Base-by-base conservation (phyloP, 345 rosid species). In the Physaria fendleri region DNA sequence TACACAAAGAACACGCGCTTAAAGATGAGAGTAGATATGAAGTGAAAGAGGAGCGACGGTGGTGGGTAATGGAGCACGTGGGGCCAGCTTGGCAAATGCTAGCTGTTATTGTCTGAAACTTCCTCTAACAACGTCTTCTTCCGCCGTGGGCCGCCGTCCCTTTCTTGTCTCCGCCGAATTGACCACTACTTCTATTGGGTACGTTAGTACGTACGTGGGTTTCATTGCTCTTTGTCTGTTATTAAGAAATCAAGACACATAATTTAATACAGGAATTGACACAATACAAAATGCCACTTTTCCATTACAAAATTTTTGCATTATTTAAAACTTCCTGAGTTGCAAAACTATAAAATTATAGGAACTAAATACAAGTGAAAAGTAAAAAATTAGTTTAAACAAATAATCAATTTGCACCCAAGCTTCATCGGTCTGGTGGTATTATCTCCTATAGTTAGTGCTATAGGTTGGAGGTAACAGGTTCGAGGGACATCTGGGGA, bases 71-170 rank as follows among this genome's bases (percentile, higher is more conserved):
- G 24, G 32, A 55, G 64, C 69, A 56, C 45, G 74, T 70, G 74
- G 74, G 74, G 69, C 59, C 69, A 62, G 68, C 44, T 48, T 61
- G 73, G n/a, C n/a, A n/a, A 52, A 70, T 56, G 74, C 68, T 55
- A 70, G 74, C 76, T 73, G 76, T 40, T 62, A 56, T 64, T 73
- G 80, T 75, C 79, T 61, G 62, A 46, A 22, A 38, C 32, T 62
- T 68, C 62, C 77, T 64, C 52, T 67, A 68, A 51, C 80, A 71
- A 55, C 73, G 80, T 76, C 78, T 42, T 63, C 66, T 10, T 68
- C 78, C 62, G 42, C 68, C 29, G 34, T 74, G 63, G 47, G 41
- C 64, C 65, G 69, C 59, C 68, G 50, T 77, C 64, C 46, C 65
- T 74, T 57, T 74, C 77, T n/a, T 41, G 65, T 59, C 76, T 62